These are phyloP conservation scores for Lentinula aciculospora DNA, from an alignment of 768 basidiomycete species.

Conservation along the genomic window DNA sequence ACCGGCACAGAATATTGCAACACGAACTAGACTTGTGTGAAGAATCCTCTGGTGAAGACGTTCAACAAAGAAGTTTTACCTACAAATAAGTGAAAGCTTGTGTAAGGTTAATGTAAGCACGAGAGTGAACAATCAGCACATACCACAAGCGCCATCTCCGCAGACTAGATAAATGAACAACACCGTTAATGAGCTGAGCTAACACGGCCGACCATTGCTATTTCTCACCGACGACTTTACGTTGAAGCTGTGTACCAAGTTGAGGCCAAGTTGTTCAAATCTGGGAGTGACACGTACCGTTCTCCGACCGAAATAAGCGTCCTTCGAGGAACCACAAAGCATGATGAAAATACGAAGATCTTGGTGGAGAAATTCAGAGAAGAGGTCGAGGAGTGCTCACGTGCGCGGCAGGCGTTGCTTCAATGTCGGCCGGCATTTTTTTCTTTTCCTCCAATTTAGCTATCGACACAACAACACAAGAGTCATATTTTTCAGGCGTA, in stretches of 20 bases:
- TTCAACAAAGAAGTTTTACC: conserved; percentile 84
- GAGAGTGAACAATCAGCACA: conserved; percentile 17
- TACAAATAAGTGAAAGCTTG: conserved; percentile 20
- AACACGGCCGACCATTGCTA: not conserved
- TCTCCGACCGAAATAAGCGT: conserved; percentile 12
- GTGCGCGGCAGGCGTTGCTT: not conserved
- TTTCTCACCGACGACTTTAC: conserved; percentile 27
- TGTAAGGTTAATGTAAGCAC: conserved; percentile 16
- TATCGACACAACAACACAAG: no score
- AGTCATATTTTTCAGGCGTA: not conserved
- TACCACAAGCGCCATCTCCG: conserved; percentile 94
- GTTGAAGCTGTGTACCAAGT: conserved; percentile 32
- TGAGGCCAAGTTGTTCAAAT: not conserved
- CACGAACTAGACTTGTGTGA: conserved; percentile 88
- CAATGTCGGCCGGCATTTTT: not conserved
- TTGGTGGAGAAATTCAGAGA: not conserved
- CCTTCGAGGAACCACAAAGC: conserved; percentile 11
- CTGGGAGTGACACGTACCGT: conserved; percentile 5
- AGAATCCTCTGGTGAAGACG: conserved; percentile 87
- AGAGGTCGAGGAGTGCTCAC: not conserved
- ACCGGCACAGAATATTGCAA: not conserved
- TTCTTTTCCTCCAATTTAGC: not conserved
- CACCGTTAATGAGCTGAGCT: not conserved
- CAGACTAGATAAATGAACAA: conserved; percentile 44
- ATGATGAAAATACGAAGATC: not conserved